These are phyloP conservation scores for Vigna nakashimae DNA, from an alignment of 306 rosid genomes.

Conservation along the genomic window DNA sequence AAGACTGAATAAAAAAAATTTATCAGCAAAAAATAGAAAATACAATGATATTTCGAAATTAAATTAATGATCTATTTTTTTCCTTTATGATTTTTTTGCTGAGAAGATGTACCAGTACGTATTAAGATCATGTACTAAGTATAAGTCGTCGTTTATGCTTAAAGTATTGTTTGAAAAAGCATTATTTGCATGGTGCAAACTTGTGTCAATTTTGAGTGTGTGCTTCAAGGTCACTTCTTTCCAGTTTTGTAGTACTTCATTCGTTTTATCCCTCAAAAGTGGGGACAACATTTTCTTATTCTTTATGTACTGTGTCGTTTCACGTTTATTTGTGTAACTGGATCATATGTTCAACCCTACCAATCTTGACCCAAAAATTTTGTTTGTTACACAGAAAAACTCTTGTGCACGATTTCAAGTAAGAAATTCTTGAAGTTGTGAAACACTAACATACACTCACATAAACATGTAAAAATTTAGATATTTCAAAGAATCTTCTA, in stretches of 20 bases:
- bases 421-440: background rate
- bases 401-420: background rate
- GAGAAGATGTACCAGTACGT: too few species aligned
- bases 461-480: background rate
- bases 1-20: too few species aligned
- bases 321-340: background rate
- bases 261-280: constrained; percentile 1
- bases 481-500: background rate
- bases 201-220: background rate
- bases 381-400: background rate
- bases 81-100: too few species aligned
- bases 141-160: background rate
- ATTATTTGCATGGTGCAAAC: background rate
- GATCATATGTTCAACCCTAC: background rate
- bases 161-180: background rate
- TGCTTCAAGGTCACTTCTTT: background rate
- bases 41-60: too few species aligned
- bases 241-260: background rate
- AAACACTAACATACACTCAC: background rate
- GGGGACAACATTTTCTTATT: background rate
- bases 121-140: too few species aligned
- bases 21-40: too few species aligned
- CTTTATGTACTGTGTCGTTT: background rate
- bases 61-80: too few species aligned
- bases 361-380: background rate